Evolutionary conservation across 1,139 yeast genomes (phyloP).

Genomic region (Entelexis paramagnoliae): DNA sequence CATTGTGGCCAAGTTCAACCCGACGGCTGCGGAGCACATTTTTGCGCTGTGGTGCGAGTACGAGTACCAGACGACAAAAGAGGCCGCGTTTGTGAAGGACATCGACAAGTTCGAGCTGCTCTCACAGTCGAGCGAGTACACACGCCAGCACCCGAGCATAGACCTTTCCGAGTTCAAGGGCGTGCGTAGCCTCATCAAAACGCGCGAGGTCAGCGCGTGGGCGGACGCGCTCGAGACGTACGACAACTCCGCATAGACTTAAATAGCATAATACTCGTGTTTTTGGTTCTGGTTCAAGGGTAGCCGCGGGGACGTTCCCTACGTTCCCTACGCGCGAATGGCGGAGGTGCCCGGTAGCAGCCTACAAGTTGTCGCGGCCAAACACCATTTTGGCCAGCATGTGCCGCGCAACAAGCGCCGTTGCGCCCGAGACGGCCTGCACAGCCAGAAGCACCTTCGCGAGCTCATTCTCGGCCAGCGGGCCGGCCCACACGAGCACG

Average conservation of each 20-base stretch:
- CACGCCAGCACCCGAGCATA: constrained; percentile 46
- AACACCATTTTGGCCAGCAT: constrained; percentile 75
- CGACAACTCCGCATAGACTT: constrained; percentile 5
- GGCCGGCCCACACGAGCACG: constrained; percentile 76
- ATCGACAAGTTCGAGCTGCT: constrained; percentile 89
- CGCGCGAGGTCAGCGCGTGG: constrained; percentile 61
- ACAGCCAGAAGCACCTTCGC: constrained; percentile 48
- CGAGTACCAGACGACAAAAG: constrained; percentile 69
- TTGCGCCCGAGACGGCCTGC: constrained; percentile 58
- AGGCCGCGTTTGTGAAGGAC: constrained; percentile 86
- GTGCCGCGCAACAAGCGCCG: constrained; percentile 66
- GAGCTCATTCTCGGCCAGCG: constrained; percentile 69
- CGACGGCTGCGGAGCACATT: constrained; percentile 53
- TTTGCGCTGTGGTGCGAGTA: constrained; percentile 78
- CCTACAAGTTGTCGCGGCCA: constrained; percentile 69
- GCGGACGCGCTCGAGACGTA: constrained; percentile 36
- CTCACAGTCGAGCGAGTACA: constrained; percentile 85
- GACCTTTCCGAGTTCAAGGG: constrained; percentile 59
- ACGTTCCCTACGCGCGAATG: too few relatives aligned
- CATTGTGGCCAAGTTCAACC: constrained; percentile 55
- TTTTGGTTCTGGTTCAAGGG: too few relatives aligned
- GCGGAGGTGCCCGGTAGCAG: too few relatives aligned
- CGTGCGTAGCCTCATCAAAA: constrained; percentile 54
- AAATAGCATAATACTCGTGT: not conserved
- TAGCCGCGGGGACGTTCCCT: too few relatives aligned